Evolutionary conservation across 805 yeast species (phyloP).

Genomic region (Suhomyces tanzawaensis): DNA sequence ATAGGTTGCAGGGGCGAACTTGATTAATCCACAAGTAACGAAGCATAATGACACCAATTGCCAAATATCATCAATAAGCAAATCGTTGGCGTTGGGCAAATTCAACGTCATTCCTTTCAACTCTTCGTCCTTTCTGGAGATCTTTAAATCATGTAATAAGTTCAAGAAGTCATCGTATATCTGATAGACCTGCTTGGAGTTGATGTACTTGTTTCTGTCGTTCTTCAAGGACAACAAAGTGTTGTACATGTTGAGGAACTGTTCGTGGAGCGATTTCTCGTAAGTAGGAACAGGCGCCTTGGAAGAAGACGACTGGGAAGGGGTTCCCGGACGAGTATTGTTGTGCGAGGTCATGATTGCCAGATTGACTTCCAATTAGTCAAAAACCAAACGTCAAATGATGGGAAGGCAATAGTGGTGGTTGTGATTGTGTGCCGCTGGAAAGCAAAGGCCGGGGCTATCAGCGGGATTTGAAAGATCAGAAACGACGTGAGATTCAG

Average conservation of each 20-base stretch:
- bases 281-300: slow-evolving; percentile 27
- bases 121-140: slow-evolving; percentile 50
- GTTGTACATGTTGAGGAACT: slow-evolving; percentile 26
- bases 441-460: too few relatives aligned
- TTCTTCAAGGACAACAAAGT: slow-evolving; percentile 45
- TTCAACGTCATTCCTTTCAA: slow-evolving; percentile 33
- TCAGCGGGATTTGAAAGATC: too few relatives aligned
- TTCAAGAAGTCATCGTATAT: slow-evolving; percentile 59
- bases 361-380: too few relatives aligned
- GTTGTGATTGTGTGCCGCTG: too few relatives aligned
- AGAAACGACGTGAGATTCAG: too few relatives aligned
- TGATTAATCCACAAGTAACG: slow-evolving; percentile 86
- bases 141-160: slow-evolving; percentile 51
- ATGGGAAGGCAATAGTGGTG: too few relatives aligned
- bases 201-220: slow-evolving; percentile 62
- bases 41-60: slow-evolving; percentile 83
- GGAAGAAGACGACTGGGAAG: slow-evolving; percentile 1
- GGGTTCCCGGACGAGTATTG: slow-evolving; percentile 12
- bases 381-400: too few relatives aligned
- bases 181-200: slow-evolving; percentile 62
- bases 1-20: slow-evolving; percentile 91
- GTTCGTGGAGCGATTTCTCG: slow-evolving; percentile 33
- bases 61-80: slow-evolving; percentile 82
- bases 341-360: not conserved
- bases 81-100: slow-evolving; percentile 59